Evolutionary conservation across 768 basidiomycete genomes (phyloP), one percentile per base, ranked within the genome.

Genomic region (Rhodocollybia butyracea): DNA sequence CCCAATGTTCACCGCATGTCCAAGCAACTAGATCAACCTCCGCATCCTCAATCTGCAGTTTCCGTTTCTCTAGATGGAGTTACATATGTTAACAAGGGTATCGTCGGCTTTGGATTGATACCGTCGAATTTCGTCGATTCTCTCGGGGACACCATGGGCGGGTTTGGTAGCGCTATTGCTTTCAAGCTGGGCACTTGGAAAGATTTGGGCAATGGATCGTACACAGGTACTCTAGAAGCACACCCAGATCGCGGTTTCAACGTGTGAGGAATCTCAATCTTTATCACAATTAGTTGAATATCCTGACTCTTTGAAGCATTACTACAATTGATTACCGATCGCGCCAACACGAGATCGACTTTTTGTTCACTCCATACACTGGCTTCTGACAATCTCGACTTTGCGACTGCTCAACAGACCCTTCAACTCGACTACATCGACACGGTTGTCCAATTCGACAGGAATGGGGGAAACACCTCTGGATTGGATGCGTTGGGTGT

Each of bases 201-300:
- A 21, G 51, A 61, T 40, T 46, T 55, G 3, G 45, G 57, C 1
- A 59, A 77, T 56, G 80, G 77, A 2, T 67, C 65, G 2, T 83
- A 73, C 62, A 66, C 69, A 2, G 83, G 84, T 10, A 80, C 77
- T 2, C 62, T 85, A 27, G 60, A 81, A n/a, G 76, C 75, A 0
- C 81, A 82, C 56, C 81, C 82, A 10, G 83, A 85, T 60, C 72
- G 83, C n/a, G 83, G 83, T 7, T 83, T 72, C 64, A 85, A 84
- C 58, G 72, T 83, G 81, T 84, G 62, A 19, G 77, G 68, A 36
- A 13, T 30, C 24, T 39, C 19, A 8, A 11, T 34, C 11, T 17
- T 17, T 4, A 51, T 45, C 30, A n/a, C 21, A 31, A 8, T 26
- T n/a, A n/a, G n/a, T n/a, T 30, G 19, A 5, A 15, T 48, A 7